A percentile compares a stretch with the other conserved stretches of the same genome.
Conservation (phyloP, 2,329 filamentous ascomycete species). For the Monilinia polystroma region DNA sequence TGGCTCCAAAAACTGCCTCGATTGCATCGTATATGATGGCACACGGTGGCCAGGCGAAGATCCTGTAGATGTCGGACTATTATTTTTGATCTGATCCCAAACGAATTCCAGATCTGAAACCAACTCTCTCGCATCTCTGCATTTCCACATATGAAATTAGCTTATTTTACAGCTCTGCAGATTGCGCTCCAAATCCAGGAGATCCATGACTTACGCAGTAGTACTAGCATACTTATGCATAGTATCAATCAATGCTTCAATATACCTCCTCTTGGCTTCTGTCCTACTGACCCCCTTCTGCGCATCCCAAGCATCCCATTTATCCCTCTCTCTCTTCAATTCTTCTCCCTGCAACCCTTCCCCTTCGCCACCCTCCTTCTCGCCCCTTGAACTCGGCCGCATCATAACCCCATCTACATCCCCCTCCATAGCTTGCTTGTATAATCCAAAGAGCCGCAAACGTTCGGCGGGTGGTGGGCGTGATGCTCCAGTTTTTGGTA, state of each 20-base stretch:
- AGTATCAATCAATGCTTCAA: constrained; percentile 89
- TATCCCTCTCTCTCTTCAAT: constrained; percentile 55
- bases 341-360: constrained; percentile 40
- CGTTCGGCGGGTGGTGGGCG: constrained; percentile 83
- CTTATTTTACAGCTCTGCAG: not conserved
- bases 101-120: constrained; percentile 97
- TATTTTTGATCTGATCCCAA: constrained; percentile 96
- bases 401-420: constrained; percentile 95
- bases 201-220: constrained; percentile 59
- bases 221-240: constrained; percentile 93
- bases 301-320: constrained; percentile 95
- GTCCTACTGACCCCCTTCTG: constrained; percentile 82
- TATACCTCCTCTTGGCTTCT: constrained; percentile 91
- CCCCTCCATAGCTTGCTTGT: constrained; percentile 99
- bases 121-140: constrained; percentile 76
- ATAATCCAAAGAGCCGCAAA: constrained; percentile 91
- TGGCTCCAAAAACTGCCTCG: constrained; percentile 47
- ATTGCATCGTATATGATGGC: constrained; percentile 38
- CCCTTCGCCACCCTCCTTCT: constrained; percentile 50
- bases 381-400: constrained; percentile 64
- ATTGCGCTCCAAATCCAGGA: not conserved
- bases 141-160: constrained; percentile 24
- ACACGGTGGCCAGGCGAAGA: constrained; percentile 52
- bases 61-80: constrained; percentile 63
- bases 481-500: constrained; percentile 86